Evolutionary conservation across 2,329 filamentous ascomycete genomes (phyloP), one percentile per base, ranked within the genome.

Genomic region (Cercospora sp.): DNA sequence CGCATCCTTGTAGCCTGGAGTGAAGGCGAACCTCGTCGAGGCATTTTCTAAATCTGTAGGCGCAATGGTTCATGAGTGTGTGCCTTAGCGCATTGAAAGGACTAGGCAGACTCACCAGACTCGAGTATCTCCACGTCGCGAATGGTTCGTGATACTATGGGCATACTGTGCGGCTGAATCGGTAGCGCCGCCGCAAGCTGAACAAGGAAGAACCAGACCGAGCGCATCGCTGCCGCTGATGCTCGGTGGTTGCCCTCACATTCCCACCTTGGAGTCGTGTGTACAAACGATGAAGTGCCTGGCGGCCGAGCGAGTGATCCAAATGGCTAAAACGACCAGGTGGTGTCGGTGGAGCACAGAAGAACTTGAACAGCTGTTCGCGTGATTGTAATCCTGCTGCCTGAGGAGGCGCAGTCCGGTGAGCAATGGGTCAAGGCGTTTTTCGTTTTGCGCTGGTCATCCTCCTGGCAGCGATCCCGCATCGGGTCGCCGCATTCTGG

Each of bases 1-100:
- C 69, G 71, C 75, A 80, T 81, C 55, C 61, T 63, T 57, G 62
- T 59, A 51, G 63, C 43, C 60, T 57, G 58, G 43, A 34, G 61
- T 61, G 45, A 83, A 74, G 61, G 74, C 77, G 77, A 83, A 82
- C 61, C 78, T 81, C 67, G 81, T 80, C 77, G 80, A 75, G 63
- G 74, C 75, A 53, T 66, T 61, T 10, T 72, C 72, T 30, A 67
- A 65, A 60, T 73, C 72, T 75, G 28, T 32, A 12, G 34, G 55
- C 55, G 32, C 28, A 37, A 66, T 26, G 30, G 26, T 21, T 30
- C 55, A 24, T 69, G 4, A 70, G 66, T 57, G 65, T 55, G 49
- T 65, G 65, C 61, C 57, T 32, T 58, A 24, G 45, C 59, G 62
- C 37, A 26, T 32, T 55, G 61, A 53, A 24, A 59, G 40, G 8